Evolutionary conservation across 495 filamentous ascomycete genomes (phyloP), one percentile per base, ranked within the genome.

Genomic region (Penicillium nucicola): DNA sequence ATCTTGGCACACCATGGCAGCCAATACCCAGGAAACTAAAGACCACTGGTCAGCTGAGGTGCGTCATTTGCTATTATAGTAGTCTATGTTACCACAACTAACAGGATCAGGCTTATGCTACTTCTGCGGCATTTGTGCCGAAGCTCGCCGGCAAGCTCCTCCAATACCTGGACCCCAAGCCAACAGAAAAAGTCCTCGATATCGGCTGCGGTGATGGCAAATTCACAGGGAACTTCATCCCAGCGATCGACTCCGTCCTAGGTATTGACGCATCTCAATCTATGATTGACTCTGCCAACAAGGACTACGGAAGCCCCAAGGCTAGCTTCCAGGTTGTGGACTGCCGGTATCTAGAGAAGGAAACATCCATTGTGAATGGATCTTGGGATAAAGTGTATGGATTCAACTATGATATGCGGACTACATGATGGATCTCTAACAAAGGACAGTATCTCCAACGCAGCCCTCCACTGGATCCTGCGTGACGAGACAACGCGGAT

Each of bases 381-480:
- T 46, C 18, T 1, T 81, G 69, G 58, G 80, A 79, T 53, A 89
- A 89, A 62, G 72, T 87, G 53, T 67, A 55, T 42, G 50, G 14
- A 7, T 28, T 40, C 12, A n/a, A 25, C 39, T 11, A 34, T 31
- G 7, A 5, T 32, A 14, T 1, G 15, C 15, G 15, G 3, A 11
- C 32, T 13, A n/a, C 14, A 7, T 8, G 9, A 20, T 14, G 4
- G 20, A 19, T 30, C 13, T 38, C 39, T 57, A 36, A 53, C 22
- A 20, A 2, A 5, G 11, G 5, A 18, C 30, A 70, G 67, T 7
- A 53, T 91, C 62, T 88, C 84, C 34, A 91, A 91, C 58, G 88
- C 88, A 0, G 88, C 88, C 0, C 65, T 91, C 34, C 87, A 92
- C 68, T 92, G 88, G 88, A 84, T 92, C 58, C 74, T 91, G 17